These are phyloP conservation scores for Mortierella sp. DNA, from an alignment of 371 early-diverging fungal species.

Conservation along the genomic window DNA sequence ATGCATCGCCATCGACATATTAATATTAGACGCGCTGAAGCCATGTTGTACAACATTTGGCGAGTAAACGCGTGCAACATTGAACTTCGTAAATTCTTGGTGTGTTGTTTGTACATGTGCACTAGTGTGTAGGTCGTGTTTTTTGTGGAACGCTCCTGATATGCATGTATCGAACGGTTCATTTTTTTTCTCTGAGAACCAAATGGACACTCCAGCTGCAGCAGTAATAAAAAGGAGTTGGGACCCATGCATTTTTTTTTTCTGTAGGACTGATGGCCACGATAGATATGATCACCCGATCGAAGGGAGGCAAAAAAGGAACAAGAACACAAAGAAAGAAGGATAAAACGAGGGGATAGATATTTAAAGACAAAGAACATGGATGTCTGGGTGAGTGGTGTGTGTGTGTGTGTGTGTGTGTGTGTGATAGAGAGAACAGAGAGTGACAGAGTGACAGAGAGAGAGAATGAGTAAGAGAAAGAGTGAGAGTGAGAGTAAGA, in stretches of 20 bases:
- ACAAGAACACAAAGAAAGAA: no score
- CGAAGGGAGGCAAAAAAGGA: background rate
- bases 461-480: background rate
- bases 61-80: background rate
- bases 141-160: background rate
- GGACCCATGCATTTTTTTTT: constrained; percentile 12
- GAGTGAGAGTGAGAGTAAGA: no score
- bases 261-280: background rate
- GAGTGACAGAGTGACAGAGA: background rate
- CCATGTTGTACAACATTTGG: background rate
- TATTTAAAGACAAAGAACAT: constrained; percentile 14
- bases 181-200: background rate
- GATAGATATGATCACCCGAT: constrained; percentile 2
- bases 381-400: constrained; percentile 4
- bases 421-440: background rate
- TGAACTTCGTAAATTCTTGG: background rate
- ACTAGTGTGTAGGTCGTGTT: background rate
- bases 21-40: background rate
- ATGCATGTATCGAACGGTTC: background rate
- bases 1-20: background rate
- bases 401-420: no score
- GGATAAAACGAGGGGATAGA: constrained; percentile 5
- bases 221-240: background rate
- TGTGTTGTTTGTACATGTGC: background rate
- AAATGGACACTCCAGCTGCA: background rate